A percentile compares a stretch with the other conserved stretches of the same genome.
phyloP scores from a whole-genome alignment of 768 basidiomycete species.

The Suillus lakei region DNA sequence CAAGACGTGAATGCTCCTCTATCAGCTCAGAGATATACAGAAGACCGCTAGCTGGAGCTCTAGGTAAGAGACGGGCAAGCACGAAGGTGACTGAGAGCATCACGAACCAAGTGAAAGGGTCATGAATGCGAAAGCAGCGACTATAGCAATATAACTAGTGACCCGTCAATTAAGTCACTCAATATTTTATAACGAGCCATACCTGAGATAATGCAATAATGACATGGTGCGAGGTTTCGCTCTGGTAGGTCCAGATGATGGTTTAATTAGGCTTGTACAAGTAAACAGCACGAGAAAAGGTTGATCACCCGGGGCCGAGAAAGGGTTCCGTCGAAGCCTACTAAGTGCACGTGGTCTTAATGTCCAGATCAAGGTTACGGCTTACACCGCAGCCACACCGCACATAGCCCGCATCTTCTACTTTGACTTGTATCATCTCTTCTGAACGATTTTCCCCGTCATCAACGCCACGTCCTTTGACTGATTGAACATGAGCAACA shows the following conservation, averaged over 20 bases:
- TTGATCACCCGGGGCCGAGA: background rate
- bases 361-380: background rate
- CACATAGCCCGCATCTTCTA: background rate
- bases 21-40: conserved; percentile 95
- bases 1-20: conserved; percentile 86
- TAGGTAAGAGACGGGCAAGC: conserved; percentile 15
- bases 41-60: conserved; percentile 79
- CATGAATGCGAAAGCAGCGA: conserved; percentile 87
- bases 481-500: conserved; percentile 64
- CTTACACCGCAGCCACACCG: background rate
- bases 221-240: background rate
- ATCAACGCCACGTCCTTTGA: background rate
- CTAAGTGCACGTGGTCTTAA: background rate
- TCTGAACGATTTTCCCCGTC: background rate
- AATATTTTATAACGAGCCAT: conserved; percentile 20
- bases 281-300: background rate
- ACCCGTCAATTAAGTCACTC: background rate
- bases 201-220: conserved; percentile 64
- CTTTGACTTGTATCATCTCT: background rate
- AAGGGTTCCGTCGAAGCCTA: background rate
- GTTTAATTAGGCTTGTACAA: background rate
- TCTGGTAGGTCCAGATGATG: background rate
- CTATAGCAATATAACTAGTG: conserved; percentile 71
- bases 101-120: conserved; percentile 85
- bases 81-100: conserved; percentile 5